Conservation (phyloP, 306 rosid species). For the Quercus wislizeni region DNA sequence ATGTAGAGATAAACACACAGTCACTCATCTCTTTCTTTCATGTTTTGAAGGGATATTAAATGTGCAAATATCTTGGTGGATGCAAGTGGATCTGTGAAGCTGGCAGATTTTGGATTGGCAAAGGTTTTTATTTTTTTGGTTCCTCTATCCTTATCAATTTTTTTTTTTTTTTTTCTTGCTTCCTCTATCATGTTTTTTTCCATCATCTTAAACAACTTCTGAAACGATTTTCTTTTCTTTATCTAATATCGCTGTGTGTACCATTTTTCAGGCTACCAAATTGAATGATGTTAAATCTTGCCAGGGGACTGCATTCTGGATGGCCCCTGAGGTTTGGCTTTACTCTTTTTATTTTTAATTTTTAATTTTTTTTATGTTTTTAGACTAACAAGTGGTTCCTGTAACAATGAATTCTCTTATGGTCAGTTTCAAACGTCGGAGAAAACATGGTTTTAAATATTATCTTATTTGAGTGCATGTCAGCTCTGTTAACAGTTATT, state of each 20-base stretch:
- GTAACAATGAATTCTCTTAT: slow-evolving; percentile 8
- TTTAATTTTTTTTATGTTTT: neutral
- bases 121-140: slow-evolving; percentile 51
- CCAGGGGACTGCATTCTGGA: slow-evolving; percentile 92
- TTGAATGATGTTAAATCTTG: slow-evolving; percentile 76
- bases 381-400: slow-evolving; percentile 8
- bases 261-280: slow-evolving; percentile 63
- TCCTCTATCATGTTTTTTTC: neutral
- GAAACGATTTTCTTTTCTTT: slow-evolving; percentile 7
- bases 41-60: slow-evolving; percentile 78
- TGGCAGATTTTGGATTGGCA: slow-evolving; percentile 97
- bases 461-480: neutral
- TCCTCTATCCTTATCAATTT: too few species aligned
- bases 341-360: neutral
- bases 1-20: neutral
- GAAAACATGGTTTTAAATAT: neutral
- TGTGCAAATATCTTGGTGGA: slow-evolving; percentile 94
- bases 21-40: neutral
- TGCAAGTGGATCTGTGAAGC: slow-evolving; percentile 92
- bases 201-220: slow-evolving; percentile 6
- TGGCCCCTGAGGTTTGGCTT: slow-evolving; percentile 97
- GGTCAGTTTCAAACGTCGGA: neutral
- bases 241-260: slow-evolving; percentile 14
- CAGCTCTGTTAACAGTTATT: neutral
- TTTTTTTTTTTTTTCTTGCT: neutral